Conservation (phyloP, 257 asterid genomes). For the Nicotiana attenuata region DNA sequence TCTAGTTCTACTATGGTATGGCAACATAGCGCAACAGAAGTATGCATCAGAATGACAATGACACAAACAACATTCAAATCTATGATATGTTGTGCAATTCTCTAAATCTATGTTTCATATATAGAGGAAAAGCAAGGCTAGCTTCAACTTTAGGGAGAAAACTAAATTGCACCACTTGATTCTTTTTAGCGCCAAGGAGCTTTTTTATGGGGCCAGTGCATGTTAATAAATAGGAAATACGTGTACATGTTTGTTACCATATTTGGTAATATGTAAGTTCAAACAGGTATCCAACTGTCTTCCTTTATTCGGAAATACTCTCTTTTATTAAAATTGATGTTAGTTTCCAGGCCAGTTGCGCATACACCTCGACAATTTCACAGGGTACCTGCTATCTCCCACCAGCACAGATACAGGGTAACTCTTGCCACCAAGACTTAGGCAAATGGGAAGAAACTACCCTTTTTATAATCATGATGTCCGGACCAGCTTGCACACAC, state of each 20-base stretch:
- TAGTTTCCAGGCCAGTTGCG: too few relatives aligned
- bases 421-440: too few relatives aligned
- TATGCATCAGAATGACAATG: background rate
- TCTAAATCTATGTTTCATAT: background rate
- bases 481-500: background rate
- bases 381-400: too few relatives aligned
- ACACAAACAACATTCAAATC: background rate
- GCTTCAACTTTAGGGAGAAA: slow-evolving; percentile 12
- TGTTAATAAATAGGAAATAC: background rate
- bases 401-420: too few relatives aligned
- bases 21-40: background rate
- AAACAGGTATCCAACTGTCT: slow-evolving; percentile 5
- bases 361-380: too few relatives aligned
- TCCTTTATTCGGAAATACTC: background rate
- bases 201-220: background rate
- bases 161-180: background rate
- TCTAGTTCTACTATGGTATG: slow-evolving; percentile 1
- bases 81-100: background rate
- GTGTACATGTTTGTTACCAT: background rate
- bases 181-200: background rate
- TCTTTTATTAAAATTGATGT: background rate
- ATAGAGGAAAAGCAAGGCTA: background rate
- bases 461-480: background rate
- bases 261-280: background rate
- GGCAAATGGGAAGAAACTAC: too few relatives aligned